These are phyloP conservation scores for Pterothamnion heteromorphum DNA, from an alignment of 31 red algal species.

Conservation along the genomic window DNA sequence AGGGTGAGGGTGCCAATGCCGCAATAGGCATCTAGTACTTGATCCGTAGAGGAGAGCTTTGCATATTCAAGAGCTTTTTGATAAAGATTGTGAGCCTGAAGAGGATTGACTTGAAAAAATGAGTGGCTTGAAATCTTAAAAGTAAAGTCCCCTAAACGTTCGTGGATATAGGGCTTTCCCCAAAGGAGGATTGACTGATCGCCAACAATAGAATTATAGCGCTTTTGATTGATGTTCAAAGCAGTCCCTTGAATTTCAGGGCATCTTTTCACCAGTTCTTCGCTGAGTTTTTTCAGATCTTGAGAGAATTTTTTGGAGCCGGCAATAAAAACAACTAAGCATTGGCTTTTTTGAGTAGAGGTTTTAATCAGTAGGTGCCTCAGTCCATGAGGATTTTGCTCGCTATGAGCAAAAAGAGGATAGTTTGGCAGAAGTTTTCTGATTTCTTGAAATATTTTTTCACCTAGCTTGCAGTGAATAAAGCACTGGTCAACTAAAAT, in stretches of 20 bases:
- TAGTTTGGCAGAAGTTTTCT: not conserved
- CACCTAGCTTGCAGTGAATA: not conserved
- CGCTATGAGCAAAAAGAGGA: not conserved
- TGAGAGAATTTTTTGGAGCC: not conserved
- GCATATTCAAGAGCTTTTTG: constrained; percentile 42
- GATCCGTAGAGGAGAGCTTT: constrained; percentile 25
- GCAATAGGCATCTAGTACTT: constrained; percentile 68
- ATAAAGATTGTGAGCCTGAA: constrained; percentile 51
- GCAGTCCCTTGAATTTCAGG: not conserved
- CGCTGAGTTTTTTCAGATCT: not conserved
- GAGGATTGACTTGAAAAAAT: constrained; percentile 73
- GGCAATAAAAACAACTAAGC: not conserved
- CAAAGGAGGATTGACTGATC: not conserved
- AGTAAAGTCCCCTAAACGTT: constrained; percentile 37
- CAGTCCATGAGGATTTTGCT: constrained; percentile 36
- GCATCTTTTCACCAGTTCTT: not conserved
- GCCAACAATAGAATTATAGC: not conserved
- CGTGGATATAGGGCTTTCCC: constrained; percentile 35
- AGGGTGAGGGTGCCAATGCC: constrained; percentile 68
- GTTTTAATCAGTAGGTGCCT: constrained; percentile 6
- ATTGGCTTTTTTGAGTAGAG: constrained; percentile 36
- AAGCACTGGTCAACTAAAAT: not conserved
- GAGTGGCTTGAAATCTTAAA: constrained; percentile 62
- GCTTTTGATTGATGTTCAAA: not conserved
- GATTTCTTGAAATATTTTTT: not conserved